Evolutionary conservation across 805 yeast genomes (phyloP), one percentile per base, ranked within the genome.

Genomic region (Cyberlindnera xishuangbannaensis): DNA sequence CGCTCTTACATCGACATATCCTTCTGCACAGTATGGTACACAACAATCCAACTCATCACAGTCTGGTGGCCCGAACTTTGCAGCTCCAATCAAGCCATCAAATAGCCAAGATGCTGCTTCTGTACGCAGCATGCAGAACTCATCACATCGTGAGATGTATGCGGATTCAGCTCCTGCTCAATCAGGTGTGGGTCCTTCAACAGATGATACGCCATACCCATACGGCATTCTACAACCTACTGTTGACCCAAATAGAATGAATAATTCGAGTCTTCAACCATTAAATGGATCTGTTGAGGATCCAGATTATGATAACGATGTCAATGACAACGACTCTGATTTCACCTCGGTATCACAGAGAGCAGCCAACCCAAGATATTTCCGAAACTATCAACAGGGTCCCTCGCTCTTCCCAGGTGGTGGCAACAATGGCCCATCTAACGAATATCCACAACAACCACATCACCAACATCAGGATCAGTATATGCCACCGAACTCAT

Each of bases 301-400:
- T n/a, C n/a, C n/a, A n/a, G 53, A 47, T 15, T 39, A 40, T 27
- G 48, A 45, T 7, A 39, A 39, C 19, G 45, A 43, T 6, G 39
- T 48, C 14, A 50, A 45, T 10, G 58, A 53, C 28, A 50, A 51
- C 15, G 57, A 66, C 29, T 81, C 90, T 1, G 80, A 78, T 48
- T 79, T 83, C 56, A 82, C 92, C 2, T 77, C 86, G 33, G 83
- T 83, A 2, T 79, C 88, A 7, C 90, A 82, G 56, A 65, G 90
- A 52, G 87, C 78, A 18, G 67, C 76, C 12, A 82, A 82, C 48
- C 83, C 82, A 13, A 58, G 62, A 18, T 76, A 73, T 44, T 65
- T 61, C 34, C 39, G 59, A 36, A 66, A 63, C 22, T 57, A 58
- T 17, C 46, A 48, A 7, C 50, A 40, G 19, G 55, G 55, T 11